Conservation (phyloP, 2,329 filamentous ascomycete species). For the Beauveria caledonica region DNA sequence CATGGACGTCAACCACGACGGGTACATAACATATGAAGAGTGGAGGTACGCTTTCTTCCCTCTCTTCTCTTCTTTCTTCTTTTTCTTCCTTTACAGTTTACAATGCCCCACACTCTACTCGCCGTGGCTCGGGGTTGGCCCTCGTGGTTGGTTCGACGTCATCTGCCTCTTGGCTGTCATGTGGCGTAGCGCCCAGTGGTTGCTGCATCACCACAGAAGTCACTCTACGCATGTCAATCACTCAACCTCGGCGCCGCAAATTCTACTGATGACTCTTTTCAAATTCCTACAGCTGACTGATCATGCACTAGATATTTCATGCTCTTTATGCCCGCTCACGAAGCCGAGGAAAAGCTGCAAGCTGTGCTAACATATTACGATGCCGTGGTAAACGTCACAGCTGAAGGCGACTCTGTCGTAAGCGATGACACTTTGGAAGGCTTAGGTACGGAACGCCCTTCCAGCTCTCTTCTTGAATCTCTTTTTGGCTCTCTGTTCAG, state of each 20-base stretch:
- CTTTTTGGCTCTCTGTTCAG: slow-evolving; percentile 70
- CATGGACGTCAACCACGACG: slow-evolving; percentile 84
- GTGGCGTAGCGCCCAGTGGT: slow-evolving; percentile 12
- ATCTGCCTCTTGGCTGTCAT: slow-evolving; percentile 19
- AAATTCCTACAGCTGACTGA: slow-evolving; percentile 1
- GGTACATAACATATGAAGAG: slow-evolving; percentile 82
- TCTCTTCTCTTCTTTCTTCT: slow-evolving; percentile 11
- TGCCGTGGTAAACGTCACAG: slow-evolving; percentile 77
- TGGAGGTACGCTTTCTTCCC: slow-evolving; percentile 67
- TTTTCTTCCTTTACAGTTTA: not conserved
- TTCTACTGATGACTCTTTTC: not conserved
- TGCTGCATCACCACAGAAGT: not conserved
- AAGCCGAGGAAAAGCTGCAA: slow-evolving; percentile 62
- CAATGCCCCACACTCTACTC: not conserved
- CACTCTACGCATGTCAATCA: not conserved
- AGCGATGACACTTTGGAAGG: slow-evolving; percentile 86
- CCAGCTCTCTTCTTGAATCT: slow-evolving; percentile 53
- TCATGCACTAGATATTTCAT: slow-evolving; percentile 66
- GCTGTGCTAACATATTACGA: slow-evolving; percentile 87
- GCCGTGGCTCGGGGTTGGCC: not conserved
- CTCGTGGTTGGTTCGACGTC: slow-evolving; percentile 12
- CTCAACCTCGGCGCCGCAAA: not conserved
- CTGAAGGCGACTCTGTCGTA: slow-evolving; percentile 89
- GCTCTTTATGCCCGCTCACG: slow-evolving; percentile 67
- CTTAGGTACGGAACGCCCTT: slow-evolving; percentile 72